A percentile compares a stretch with the other conserved stretches of the same genome.
These are phyloP conservation scores for Coelastrella sp. DNA, from an alignment of 139 green algal species.

Conservation along the genomic window DNA sequence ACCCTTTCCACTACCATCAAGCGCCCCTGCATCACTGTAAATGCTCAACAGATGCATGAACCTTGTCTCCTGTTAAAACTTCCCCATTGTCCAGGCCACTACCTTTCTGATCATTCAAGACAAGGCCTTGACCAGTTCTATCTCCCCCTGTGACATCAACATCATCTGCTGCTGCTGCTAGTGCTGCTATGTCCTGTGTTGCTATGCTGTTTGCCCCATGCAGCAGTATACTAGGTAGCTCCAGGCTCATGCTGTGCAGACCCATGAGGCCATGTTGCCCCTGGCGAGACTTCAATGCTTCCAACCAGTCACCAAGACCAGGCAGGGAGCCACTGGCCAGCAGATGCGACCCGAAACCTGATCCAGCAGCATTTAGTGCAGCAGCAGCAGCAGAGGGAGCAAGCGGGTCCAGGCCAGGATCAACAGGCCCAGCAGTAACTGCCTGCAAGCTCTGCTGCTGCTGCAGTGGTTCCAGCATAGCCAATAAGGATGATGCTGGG, in stretches of 20 bases:
- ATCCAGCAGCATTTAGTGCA: background rate
- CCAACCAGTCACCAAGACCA: background rate
- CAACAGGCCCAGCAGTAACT: background rate
- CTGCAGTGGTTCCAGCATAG: background rate
- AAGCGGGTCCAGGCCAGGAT: background rate
- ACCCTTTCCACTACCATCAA: too few species aligned
- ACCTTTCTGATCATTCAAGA: too few species aligned
- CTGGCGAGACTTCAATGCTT: background rate
- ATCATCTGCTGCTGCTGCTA: too few species aligned
- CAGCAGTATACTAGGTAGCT: constrained; percentile 4
- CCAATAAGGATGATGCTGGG: background rate
- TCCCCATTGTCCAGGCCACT: too few species aligned
- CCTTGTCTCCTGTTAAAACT: too few species aligned
- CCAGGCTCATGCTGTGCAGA: constrained; percentile 22
- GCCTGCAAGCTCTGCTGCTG: background rate
- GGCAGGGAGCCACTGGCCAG: background rate
- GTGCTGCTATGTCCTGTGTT: background rate
- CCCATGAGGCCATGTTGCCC: background rate
- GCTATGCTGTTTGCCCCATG: background rate
- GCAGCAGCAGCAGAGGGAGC: background rate
- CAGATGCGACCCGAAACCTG: background rate
- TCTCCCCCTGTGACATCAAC: too few species aligned
- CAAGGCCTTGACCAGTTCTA: too few species aligned
- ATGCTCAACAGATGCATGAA: too few species aligned
- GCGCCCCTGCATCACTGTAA: too few species aligned